Base-by-base conservation (phyloP, 2,329 filamentous ascomycete genomes). In the Fusarium citri region DNA sequence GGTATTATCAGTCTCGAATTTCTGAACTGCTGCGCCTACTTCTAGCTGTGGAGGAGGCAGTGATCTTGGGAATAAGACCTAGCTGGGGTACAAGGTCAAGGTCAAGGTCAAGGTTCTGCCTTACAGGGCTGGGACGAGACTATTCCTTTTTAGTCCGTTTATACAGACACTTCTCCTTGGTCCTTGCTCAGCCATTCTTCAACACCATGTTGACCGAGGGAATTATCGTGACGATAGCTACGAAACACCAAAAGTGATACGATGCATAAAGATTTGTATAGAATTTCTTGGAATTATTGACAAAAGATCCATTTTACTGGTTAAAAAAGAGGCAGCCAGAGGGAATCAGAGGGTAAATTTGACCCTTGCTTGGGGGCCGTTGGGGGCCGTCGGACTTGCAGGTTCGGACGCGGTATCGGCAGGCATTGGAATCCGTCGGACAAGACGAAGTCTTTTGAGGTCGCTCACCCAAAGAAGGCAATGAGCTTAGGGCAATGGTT, bases 121-220 rank as follows among this genome's bases (percentile, higher is more conserved):
- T 72, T 55, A 64, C 69, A 72, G 69, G 69, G 69, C 69, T 72
- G 66, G 66, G 55, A 31, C 12, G 16, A 43, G 43, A 22, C 48
- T 31, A 60, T 70, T 25, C 67, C 54, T 25, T 54, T 71, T 71
- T 6, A 1, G 40, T 30, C 12, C 10, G 25, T 53, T 22, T 20
- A 41, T 10, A 10, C 12, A 11, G 6, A 28, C 20, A 22, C 43
- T 12, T 18, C 40, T 20, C 14, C n/a, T 15, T 53, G 48, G 23
- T 16, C 16, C 22, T 6, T 22, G 34, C 58, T 57, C 58, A 51
- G 55, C 46, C 45, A 3, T 58, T 60, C 18, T 56, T 60, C 67
- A 61, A 68, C 59, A 53, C 46, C 46, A 59, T 28, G 8, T 34
- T 8, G 22, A 15, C 20, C 22, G 18, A 14, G 20, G 31, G 28